Evolutionary conservation across 768 basidiomycete species (phyloP).

Genomic region (Cytidiella melzeri): DNA sequence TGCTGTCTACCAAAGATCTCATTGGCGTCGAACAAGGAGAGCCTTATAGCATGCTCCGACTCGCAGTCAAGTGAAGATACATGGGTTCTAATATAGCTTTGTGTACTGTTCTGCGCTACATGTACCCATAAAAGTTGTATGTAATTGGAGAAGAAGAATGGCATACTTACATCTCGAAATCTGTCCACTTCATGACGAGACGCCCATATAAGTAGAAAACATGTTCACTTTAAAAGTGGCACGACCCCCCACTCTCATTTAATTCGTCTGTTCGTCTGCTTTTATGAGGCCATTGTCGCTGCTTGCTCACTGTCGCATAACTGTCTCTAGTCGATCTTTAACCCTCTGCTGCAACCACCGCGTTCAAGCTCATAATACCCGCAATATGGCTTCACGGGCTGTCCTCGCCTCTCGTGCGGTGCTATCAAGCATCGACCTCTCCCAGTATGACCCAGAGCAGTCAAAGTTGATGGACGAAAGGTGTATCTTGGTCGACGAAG

Average conservation of each 20-base stretch:
- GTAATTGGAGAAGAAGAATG: too few species aligned
- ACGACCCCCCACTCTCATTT: conserved; percentile 2
- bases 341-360: neutral
- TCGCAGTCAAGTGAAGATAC: conserved; percentile 34
- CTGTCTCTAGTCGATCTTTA: conserved; percentile 6
- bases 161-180: too few species aligned
- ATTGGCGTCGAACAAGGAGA: conserved; percentile 53
- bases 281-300: conserved; percentile 14
- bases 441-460: conserved; percentile 86
- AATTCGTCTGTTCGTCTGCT: neutral
- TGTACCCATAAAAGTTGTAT: too few species aligned
- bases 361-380: neutral
- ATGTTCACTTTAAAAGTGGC: too few species aligned
- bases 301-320: conserved; percentile 1
- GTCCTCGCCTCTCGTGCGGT: conserved; percentile 54
- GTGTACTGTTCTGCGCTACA: too few species aligned
- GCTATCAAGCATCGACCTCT: conserved; percentile 72
- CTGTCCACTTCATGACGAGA: too few species aligned
- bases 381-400: conserved; percentile 37
- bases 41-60: conserved; percentile 50
- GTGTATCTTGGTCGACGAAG: conserved; percentile 86
- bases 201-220: too few species aligned
- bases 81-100: too few species aligned
- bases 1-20: conserved; percentile 71
- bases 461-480: conserved; percentile 94